Percentiles rank a stretch among this genome's conserved stretches.
Conservation (phyloP, 768 basidiomycete genomes). For the Phylloporus scabripes region DNA sequence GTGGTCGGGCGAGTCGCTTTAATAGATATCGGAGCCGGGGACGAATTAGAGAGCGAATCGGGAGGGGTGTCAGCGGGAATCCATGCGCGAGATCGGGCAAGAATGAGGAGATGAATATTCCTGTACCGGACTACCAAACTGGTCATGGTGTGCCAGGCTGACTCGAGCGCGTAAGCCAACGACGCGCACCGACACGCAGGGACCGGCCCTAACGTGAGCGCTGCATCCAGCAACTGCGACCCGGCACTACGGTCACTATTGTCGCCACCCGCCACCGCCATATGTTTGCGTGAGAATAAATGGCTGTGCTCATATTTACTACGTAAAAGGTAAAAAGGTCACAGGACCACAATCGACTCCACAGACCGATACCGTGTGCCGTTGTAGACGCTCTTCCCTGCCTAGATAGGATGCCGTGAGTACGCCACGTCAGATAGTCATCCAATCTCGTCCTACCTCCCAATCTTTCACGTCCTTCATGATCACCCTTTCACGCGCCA, state of each 20-base stretch:
- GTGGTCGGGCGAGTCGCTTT: constrained; percentile 24
- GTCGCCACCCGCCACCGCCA: constrained; percentile 30
- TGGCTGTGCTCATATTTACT: constrained; percentile 19
- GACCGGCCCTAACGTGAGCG: constrained; percentile 18
- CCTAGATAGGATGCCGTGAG: constrained; percentile 38
- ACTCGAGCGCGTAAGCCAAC: too few species aligned
- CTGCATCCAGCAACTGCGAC: constrained; percentile 3
- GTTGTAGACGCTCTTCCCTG: constrained; percentile 83
- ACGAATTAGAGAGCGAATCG: neutral
- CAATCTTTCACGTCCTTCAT: constrained; percentile 94
- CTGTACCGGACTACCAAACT: constrained; percentile 24
- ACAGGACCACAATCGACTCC: constrained; percentile 56
- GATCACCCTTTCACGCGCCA: constrained; percentile 78
- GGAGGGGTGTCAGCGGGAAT: too few species aligned
- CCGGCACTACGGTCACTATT: constrained; percentile 21
- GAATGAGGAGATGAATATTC: constrained; percentile 37
- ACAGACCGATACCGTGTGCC: constrained; percentile 62
- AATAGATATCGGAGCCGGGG: constrained; percentile 35
- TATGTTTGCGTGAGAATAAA: constrained; percentile 15
- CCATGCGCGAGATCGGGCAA: constrained; percentile 22
- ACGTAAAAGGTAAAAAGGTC: constrained; percentile 16
- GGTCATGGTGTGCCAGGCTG: constrained; percentile 36
- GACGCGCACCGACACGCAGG: too few species aligned
- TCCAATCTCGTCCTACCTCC: constrained; percentile 64
- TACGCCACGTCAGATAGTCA: constrained; percentile 9